Conservation (phyloP, 2,329 filamentous ascomycete genomes). For the Ambrosiella xylebori region DNA sequence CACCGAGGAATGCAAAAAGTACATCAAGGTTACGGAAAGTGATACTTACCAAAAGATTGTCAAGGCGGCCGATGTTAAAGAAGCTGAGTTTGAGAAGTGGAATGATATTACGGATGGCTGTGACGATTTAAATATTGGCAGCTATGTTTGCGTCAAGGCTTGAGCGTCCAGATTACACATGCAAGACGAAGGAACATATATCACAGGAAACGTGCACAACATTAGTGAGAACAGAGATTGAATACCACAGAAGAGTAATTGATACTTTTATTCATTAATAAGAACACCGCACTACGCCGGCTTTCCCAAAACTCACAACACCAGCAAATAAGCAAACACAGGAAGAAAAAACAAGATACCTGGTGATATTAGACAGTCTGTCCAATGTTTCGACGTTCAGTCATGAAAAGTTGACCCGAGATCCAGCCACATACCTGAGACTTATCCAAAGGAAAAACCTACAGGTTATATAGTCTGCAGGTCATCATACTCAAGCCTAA, state of each 20-base stretch:
- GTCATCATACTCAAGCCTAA: too few relatives aligned
- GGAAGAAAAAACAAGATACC: background rate
- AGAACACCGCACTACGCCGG: background rate
- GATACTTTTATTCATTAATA: background rate
- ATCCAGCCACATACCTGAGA: too few relatives aligned
- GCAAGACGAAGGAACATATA: background rate
- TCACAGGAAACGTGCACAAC: background rate
- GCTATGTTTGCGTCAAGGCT: slow-evolving; percentile 7
- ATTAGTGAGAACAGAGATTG: too few relatives aligned
- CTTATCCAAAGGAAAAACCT: too few relatives aligned
- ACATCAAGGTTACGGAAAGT: slow-evolving; percentile 1
- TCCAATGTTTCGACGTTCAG: too few relatives aligned
- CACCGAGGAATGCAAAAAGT: background rate
- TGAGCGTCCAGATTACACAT: background rate
- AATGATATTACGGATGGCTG: slow-evolving; percentile 4
- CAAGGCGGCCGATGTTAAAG: background rate
- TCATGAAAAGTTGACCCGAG: too few relatives aligned
- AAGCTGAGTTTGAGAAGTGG: slow-evolving; percentile 4
- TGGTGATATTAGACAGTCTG: background rate
- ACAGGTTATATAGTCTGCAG: too few relatives aligned
- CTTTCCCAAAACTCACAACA: background rate
- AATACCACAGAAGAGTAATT: background rate
- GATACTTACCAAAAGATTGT: slow-evolving; percentile 4
- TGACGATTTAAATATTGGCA: background rate
- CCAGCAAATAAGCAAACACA: background rate